These are phyloP conservation scores for Elsinoe arachidis DNA, from an alignment of 2,329 filamentous ascomycete genomes.

Conservation along the genomic window DNA sequence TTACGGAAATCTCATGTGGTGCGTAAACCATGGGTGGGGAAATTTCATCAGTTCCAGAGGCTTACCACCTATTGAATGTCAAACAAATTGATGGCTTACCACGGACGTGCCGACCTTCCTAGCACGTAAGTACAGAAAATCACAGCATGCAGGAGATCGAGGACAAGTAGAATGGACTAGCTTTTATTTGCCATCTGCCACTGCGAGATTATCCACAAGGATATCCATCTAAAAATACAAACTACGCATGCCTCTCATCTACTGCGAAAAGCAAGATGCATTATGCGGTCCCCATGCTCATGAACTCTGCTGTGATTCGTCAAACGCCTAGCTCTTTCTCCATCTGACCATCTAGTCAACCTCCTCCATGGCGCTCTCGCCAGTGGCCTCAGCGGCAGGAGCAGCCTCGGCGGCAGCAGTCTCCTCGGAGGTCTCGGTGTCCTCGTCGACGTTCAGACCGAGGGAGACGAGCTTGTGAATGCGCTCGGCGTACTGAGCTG, in stretches of 20 bases:
- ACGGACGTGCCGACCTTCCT: not conserved
- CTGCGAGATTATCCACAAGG: not conserved
- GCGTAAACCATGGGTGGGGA: not conserved
- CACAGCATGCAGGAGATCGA: not conserved
- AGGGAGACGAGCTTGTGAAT: constrained; percentile 99
- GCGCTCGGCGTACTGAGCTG: constrained; percentile 92
- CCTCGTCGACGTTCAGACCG: constrained; percentile 94
- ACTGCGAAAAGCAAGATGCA: constrained; percentile 6
- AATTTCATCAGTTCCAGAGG: not conserved
- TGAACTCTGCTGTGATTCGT: not conserved
- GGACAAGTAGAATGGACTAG: not conserved
- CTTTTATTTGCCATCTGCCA: constrained; percentile 3
- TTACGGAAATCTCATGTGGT: not conserved
- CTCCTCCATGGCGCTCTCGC: constrained; percentile 98
- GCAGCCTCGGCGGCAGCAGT: constrained; percentile 50
- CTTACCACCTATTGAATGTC: not conserved
- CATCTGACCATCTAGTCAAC: constrained; percentile 67
- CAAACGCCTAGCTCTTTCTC: not conserved
- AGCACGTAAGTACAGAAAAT: not conserved
- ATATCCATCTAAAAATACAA: constrained; percentile 11
- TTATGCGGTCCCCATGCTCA: constrained; percentile 7
- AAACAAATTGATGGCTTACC: not conserved
- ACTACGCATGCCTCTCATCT: not conserved
- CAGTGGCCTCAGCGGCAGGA: constrained; percentile 54
- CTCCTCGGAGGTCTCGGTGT: constrained; percentile 61